Percentiles rank a stretch among this genome's conserved stretches.
Conservation (phyloP, 805 yeast species). For the Candida quercuum region DNA sequence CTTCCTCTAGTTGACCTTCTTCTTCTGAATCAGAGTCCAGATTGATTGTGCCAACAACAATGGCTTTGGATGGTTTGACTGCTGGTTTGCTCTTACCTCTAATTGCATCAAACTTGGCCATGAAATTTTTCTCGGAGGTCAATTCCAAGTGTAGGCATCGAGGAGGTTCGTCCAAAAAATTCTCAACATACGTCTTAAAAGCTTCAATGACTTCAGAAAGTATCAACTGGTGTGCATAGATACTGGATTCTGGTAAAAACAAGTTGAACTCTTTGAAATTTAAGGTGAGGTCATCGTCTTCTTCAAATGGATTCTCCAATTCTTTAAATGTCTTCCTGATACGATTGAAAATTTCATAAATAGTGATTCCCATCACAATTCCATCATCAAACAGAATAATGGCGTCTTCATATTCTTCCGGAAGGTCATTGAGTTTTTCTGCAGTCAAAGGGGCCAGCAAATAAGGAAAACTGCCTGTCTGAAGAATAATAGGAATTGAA, state of each 20-base stretch:
- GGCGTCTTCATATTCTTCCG: constrained; percentile 10
- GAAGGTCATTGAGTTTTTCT: constrained; percentile 1
- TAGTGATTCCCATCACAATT: constrained; percentile 7
- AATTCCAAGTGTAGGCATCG: constrained; percentile 11
- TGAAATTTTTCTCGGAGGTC: constrained; percentile 11
- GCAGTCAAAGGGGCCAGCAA: constrained; percentile 15
- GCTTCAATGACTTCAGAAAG: constrained; percentile 15
- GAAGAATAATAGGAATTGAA: constrained; percentile 17
- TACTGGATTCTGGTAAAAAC: constrained; percentile 13
- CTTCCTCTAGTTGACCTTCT: too few species aligned
- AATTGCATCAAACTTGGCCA: constrained; percentile 10
- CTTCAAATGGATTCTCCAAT: constrained; percentile 16
- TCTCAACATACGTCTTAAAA: constrained; percentile 7
- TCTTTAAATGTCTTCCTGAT: constrained; percentile 14
- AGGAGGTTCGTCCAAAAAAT: constrained; percentile 5
- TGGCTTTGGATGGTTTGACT: neutral
- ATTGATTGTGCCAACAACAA: neutral
- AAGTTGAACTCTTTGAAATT: constrained; percentile 18
- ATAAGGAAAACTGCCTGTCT: constrained; percentile 16
- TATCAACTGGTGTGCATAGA: constrained; percentile 13
- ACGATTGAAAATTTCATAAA: constrained; percentile 13
- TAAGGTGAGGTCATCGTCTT: constrained; percentile 14
- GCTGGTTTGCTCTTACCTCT: constrained; percentile 4
- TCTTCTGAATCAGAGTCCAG: neutral
- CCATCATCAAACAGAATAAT: constrained; percentile 17